Evolutionary conservation across 2,329 filamentous ascomycete genomes (phyloP), one percentile per base, ranked within the genome.

Genomic region (Cercospora sp.): DNA sequence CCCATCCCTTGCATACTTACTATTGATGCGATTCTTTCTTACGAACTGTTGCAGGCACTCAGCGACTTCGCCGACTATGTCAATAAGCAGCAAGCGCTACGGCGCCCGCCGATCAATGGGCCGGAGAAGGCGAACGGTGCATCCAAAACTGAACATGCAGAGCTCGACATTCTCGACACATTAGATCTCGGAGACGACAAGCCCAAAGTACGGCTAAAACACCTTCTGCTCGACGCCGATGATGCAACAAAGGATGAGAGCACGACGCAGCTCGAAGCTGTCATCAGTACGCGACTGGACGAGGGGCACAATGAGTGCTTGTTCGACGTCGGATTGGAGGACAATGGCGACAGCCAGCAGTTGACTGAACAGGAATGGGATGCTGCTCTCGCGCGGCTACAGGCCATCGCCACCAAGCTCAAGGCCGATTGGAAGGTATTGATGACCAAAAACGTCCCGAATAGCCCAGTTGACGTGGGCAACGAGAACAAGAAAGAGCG

Each of bases 61-160:
- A 95, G 91, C 83, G 95, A 98, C 75, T 99, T 99, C 79, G 93
- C 94, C 79, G 95, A 99, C 76, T 98, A 97, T 76, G 95, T 97
- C 72, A 93, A 98, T 80, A 91, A 93, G 79, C 94, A 98, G 79
- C 95, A 98, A 80, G 89, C 89, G 13, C 81, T 90, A 60, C 89
- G 91, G 58, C 81, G 80, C 51, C 78, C 79, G 48, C 79, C 82
- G 16, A 63, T 70, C 51, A 59, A 76, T 72, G 59, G 23, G 62
- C 72, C 62, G 40, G 71, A 78, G 18, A 60, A 68, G 66, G 70
- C 73, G 28, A 77, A 79, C 48, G 77, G 74, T 33, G 75, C 77
- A 63, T 93, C 73, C 89, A 92, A 73, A 42, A 20, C 76, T 77
- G 89, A 95, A 72, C 91, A 94, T 77, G 93, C 94, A 63, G 94